phyloP scores from a whole-genome alignment of 2,329 filamentous ascomycete species.

The Colletotrichum phormii region DNA sequence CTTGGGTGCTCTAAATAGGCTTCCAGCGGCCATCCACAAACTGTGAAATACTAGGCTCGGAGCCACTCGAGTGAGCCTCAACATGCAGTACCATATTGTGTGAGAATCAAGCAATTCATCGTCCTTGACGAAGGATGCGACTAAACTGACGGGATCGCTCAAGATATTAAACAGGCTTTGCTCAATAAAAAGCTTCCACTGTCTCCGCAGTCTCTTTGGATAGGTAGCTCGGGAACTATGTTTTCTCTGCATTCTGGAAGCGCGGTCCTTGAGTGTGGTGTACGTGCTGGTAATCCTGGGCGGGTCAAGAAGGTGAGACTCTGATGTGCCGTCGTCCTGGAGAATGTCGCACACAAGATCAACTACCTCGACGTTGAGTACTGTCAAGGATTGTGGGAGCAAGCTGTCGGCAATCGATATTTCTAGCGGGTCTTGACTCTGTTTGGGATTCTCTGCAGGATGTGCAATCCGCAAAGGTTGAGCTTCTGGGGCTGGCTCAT shows the following conservation, averaged over 20 bases:
- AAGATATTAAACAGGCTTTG: conserved; percentile 74
- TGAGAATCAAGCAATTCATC: conserved; percentile 69
- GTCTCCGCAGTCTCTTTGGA: conserved; percentile 48
- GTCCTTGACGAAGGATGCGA: conserved; percentile 67
- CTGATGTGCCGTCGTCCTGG: conserved; percentile 65
- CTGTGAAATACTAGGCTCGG: conserved; percentile 72
- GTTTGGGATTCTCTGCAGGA: background rate
- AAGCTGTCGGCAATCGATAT: conserved; percentile 47
- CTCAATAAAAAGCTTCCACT: conserved; percentile 72
- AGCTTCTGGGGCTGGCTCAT: background rate
- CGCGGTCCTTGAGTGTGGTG: conserved; percentile 16
- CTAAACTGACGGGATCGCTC: conserved; percentile 65
- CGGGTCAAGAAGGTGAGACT: conserved; percentile 60
- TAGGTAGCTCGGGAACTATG: conserved; percentile 41
- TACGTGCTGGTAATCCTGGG: conserved; percentile 28
- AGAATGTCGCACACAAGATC: conserved; percentile 72
- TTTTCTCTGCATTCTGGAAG: conserved; percentile 50
- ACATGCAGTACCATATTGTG: conserved; percentile 72
- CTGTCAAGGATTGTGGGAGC: conserved; percentile 68
- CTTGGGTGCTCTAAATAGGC: conserved; percentile 67
- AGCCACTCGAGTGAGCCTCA: conserved; percentile 67
- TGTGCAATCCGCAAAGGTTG: background rate
- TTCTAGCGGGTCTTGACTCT: conserved; percentile 37
- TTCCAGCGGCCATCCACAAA: conserved; percentile 71
- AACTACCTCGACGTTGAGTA: conserved; percentile 65